phyloP scores from a whole-genome alignment of 208 protist species.

The Acanthamoeba culbertsoni region DNA sequence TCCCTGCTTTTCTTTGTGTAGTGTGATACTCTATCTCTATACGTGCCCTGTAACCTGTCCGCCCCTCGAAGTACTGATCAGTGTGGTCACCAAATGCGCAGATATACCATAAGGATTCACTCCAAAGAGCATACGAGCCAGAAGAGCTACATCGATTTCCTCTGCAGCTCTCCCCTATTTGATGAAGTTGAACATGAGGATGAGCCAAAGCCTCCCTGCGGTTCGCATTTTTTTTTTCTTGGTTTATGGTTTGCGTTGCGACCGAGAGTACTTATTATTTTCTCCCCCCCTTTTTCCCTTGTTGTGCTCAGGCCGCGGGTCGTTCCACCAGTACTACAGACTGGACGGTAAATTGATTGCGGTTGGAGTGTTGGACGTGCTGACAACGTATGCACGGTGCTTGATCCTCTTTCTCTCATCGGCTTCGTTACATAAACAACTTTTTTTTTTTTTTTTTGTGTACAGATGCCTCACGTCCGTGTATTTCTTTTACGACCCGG shows the following conservation, averaged over 20 bases:
- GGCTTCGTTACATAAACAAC: not conserved
- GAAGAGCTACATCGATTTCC: constrained; percentile 68
- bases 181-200: not conserved
- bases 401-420: not conserved
- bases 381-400: not conserved
- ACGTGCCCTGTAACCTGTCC: too few relatives aligned
- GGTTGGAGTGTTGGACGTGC: constrained; percentile 80
- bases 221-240: not conserved
- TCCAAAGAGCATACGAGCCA: not conserved
- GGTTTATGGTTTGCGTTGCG: not conserved
- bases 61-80: too few relatives aligned
- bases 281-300: not conserved
- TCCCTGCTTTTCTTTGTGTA: not conserved
- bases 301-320: not conserved
- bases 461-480: constrained; percentile 77
- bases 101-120: not conserved
- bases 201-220: not conserved
- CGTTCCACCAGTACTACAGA: constrained; percentile 40
- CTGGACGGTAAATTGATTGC: constrained; percentile 80
- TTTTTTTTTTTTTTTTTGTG: constrained; percentile 46
- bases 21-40: not conserved
- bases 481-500: constrained; percentile 85
- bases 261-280: not conserved
- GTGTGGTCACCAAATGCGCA: not conserved
- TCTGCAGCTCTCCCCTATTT: constrained; percentile 52